Evolutionary conservation across 768 basidiomycete species (phyloP), one percentile per base, ranked within the genome.

Genomic region (Mycena alexandri): DNA sequence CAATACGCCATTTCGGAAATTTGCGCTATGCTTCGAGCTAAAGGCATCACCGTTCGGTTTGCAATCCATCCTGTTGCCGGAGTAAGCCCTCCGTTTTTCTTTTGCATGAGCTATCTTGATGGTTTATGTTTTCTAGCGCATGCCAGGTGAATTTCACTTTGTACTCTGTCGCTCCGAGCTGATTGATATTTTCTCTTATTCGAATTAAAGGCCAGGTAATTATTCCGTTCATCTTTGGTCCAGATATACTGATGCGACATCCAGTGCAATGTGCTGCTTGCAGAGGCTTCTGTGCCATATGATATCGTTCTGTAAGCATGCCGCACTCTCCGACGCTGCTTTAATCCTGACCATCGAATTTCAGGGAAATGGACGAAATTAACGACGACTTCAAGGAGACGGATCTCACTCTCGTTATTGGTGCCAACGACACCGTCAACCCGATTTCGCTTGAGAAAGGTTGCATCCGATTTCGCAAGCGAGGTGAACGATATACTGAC

Each of bases 351-450:
- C n/a, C 46, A 21, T 36, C 62, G 10, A 38, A 65, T n/a, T 8
- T 29, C 71, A 94, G 94, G 65, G 94, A 96, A 80, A 95, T 96
- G 94, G 94, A 96, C 67, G 94, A 96, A 79, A 95, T 96, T 81
- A 95, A 96, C 75, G 93, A 95, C 44, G 94, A 96, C 75, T 96
- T 96, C 78, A 82, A 84, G 58, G 93, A 93, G 41, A 96, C 94
- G 0, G 94, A 96, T 74, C 86, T 96, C n/a, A 93, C 91, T 9
- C 87, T 96, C 21, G 94, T 95, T 69, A 95, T 95, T 69, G 94
- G 94, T 24, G 94, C 94, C 21, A 96, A 96, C 73, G 94, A 96
- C 75, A 96, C 94, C 2, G 94, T 96, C 57, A 96, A 96, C 75
- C 94, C 94, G 16, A 94, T 95, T 69, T 92, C 93, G 12, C 82